A percentile compares a stretch with the other conserved stretches of the same genome.
Evolutionary conservation across 352 stramenopile genomes (phyloP).

Genomic region (Halophytophthora polymorphica): DNA sequence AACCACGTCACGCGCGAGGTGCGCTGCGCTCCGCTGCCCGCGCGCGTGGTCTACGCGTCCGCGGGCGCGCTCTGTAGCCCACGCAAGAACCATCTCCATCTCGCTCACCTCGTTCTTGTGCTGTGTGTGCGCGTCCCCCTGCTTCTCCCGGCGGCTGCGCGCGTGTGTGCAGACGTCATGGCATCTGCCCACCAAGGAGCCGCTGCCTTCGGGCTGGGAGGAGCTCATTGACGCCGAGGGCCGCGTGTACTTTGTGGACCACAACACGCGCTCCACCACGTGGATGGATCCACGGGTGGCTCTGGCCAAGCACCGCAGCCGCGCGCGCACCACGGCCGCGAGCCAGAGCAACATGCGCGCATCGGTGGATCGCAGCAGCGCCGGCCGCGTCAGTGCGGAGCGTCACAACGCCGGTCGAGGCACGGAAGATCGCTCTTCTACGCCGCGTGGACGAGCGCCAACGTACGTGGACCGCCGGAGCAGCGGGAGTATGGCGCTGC

Average conservation of each 20-base stretch:
- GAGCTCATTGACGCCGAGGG: conserved; percentile 73
- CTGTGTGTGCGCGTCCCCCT: background rate
- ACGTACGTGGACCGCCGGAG: background rate
- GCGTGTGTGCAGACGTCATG: conserved; percentile 62
- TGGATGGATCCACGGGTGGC: conserved; percentile 79
- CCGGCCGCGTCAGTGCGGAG: too few species aligned
- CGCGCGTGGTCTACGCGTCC: background rate
- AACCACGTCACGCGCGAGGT: conserved; percentile 82
- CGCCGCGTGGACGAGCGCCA: background rate
- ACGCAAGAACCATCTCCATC: background rate
- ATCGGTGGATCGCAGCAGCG: too few species aligned
- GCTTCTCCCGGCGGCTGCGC: background rate
- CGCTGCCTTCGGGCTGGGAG: conserved; percentile 74
- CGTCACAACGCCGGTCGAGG: too few species aligned
- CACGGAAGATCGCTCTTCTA: too few species aligned
- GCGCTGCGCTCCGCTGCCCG: conserved; percentile 6
- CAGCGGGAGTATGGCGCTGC: too few species aligned
- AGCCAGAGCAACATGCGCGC: too few species aligned
- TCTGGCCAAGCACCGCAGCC: conserved; percentile 10
- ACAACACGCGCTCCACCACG: conserved; percentile 69
- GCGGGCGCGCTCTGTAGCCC: conserved; percentile 6
- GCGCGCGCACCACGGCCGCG: background rate
- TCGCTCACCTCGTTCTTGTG: background rate
- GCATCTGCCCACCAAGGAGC: conserved; percentile 63
- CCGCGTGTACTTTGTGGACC: conserved; percentile 82